These are phyloP conservation scores for Mortierella sp. DNA, from an alignment of 371 early-diverging fungal species.

Conservation along the genomic window DNA sequence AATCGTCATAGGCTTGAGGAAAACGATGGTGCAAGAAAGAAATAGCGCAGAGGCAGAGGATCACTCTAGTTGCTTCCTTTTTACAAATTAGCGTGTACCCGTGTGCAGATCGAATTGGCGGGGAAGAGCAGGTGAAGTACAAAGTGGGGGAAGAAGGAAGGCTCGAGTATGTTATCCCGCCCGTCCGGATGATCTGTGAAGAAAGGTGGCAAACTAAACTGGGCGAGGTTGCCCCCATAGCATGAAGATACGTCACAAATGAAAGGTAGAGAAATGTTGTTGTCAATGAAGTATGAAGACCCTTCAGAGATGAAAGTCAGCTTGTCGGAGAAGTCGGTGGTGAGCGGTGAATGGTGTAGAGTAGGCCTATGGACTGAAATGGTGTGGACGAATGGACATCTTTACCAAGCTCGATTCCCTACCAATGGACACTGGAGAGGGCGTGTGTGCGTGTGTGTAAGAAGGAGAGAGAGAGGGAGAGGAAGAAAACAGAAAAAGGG, in stretches of 20 bases:
- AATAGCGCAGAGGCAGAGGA: background rate
- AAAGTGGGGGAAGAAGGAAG: too few relatives aligned
- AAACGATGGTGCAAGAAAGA: background rate
- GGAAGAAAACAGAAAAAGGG: background rate
- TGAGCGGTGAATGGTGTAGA: background rate
- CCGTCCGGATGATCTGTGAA: background rate
- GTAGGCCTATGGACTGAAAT: background rate
- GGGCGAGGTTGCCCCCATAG: background rate
- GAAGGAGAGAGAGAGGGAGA: background rate
- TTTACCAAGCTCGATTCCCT: background rate
- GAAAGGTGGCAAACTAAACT: background rate
- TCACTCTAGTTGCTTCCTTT: background rate
- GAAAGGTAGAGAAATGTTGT: too few relatives aligned
- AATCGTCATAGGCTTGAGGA: background rate
- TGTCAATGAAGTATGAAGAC: too few relatives aligned
- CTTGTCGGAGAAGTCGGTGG: background rate
- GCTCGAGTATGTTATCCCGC: background rate
- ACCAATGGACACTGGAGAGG: background rate
- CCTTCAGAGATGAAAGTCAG: background rate
- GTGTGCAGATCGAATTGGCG: background rate
- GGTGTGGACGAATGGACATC: background rate
- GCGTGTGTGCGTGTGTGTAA: background rate
- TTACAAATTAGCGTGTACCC: background rate
- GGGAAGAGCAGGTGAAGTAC: background rate
- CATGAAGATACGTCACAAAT: background rate